phyloP scores from a whole-genome alignment of 345 rosid species.

The Gossypium anomalum region DNA sequence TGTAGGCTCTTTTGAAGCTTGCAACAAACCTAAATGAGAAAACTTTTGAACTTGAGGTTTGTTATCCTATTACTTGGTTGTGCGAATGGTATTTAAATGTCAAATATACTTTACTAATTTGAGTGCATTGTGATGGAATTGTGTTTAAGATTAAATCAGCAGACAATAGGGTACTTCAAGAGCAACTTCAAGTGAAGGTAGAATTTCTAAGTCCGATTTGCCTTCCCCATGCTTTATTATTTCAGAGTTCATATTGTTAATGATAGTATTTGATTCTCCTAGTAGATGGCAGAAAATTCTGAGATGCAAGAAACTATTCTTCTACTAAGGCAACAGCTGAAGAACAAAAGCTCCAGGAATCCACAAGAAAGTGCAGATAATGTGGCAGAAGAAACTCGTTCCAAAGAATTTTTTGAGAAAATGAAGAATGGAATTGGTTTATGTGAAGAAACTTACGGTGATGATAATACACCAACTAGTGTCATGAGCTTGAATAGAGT shows the following conservation, averaged over 20 bases:
- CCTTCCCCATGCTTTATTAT: not conserved
- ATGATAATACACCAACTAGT: conserved; percentile 53
- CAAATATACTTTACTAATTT: conserved; percentile 16
- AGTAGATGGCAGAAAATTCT: conserved; percentile 49
- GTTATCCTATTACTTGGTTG: conserved; percentile 23
- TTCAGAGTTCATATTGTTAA: not conserved
- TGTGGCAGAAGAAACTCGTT: conserved; percentile 15
- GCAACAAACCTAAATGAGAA: conserved; percentile 54
- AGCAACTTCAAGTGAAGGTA: conserved; percentile 69
- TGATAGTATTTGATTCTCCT: not conserved
- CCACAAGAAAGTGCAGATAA: conserved; percentile 32
- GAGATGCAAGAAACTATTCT: conserved; percentile 64
- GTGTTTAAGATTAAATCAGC: conserved; percentile 56
- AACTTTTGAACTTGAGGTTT: conserved; percentile 69
- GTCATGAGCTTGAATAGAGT: conserved; percentile 61
- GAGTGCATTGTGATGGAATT: conserved; percentile 13
- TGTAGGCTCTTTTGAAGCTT: conserved; percentile 54
- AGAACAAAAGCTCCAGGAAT: conserved; percentile 27
- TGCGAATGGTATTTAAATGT: conserved; percentile 8
- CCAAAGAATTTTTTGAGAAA: conserved; percentile 18
- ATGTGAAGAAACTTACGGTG: conserved; percentile 36
- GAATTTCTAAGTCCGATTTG: conserved; percentile 9
- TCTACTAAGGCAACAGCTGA: conserved; percentile 49
- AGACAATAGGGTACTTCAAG: conserved; percentile 67
- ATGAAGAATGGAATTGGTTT: conserved; percentile 25